Conservation (phyloP, 2,329 filamentous ascomycete genomes). For the Sclerotinia minor region DNA sequence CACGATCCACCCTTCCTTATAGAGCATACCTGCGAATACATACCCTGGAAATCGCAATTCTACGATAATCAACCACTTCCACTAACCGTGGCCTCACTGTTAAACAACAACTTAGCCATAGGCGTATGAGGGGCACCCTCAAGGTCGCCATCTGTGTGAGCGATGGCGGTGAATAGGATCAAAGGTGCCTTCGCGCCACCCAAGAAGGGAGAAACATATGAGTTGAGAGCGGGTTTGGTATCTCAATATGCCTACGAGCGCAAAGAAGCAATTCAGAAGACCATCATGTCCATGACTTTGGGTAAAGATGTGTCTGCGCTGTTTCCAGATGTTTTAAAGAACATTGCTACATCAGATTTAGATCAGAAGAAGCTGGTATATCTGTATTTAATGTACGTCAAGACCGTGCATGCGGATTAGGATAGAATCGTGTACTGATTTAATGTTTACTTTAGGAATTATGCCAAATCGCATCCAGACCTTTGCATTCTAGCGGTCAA, state of each 20-base stretch:
- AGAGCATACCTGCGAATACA: not conserved
- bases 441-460: constrained; percentile 68
- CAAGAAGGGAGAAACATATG: constrained; percentile 96
- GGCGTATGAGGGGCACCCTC: constrained; percentile 43
- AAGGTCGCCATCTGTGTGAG: constrained; percentile 44
- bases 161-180: constrained; percentile 95
- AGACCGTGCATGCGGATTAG: not conserved
- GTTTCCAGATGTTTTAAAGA: constrained; percentile 97
- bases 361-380: constrained; percentile 99
- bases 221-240: constrained; percentile 90
- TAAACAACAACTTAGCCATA: constrained; percentile 32
- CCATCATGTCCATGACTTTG: constrained; percentile 99
- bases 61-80: constrained; percentile 13
- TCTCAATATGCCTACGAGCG: constrained; percentile 99
- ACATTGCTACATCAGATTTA: constrained; percentile 90
- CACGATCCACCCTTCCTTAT: constrained; percentile 3
- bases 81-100: constrained; percentile 33
- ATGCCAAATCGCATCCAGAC: constrained; percentile 97
- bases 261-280: constrained; percentile 99
- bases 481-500: constrained; percentile 98
- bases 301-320: constrained; percentile 97
- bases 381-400: constrained; percentile 82
- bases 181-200: constrained; percentile 90
- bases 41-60: not conserved
- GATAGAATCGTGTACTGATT: not conserved